Evolutionary conservation across 441 rosid genomes (phyloP), one percentile per base, ranked within the genome.

Genomic region (Euphorbia corollata): DNA sequence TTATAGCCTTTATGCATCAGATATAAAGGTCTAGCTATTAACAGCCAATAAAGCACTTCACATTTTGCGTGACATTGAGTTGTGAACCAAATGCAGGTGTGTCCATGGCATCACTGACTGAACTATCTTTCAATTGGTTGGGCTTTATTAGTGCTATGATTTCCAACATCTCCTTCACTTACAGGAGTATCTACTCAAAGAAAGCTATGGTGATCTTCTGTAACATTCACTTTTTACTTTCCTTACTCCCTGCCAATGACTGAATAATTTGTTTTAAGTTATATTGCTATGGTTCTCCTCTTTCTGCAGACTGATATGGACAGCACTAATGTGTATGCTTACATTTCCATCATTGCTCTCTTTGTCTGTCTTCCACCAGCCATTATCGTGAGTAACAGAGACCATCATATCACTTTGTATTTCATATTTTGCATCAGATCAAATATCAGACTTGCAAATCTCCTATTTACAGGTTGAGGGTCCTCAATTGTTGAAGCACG

Each of bases 121-220:
- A 92, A 75, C 81, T 92, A 47, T 92, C 98, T 34, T 89, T 92
- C 87, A 92, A 92, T 63, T 92, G 96, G 97, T 68, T 70, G 1
- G 98, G 98, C 39, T 92, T 92, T 82, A 87, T 90, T 48, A 92
- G 98, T 66, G 98, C 97, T 3, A 92, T 92, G 98, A 92, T 92
- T 57, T 92, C 98, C 72, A 92, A 92, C 79, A 74, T 92, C 36
- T 90, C 98, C 43, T 92, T 90, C 85, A 90, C 98, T 68, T 92
- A 92, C 88, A 71, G 96, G 71, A 92, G 96, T 74, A 81, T 92
- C 74, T 90, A 88, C 81, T 92, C 97, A 63, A 90, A 92, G 90
- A 90, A 90, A 82, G 96, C 98, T 67, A 92, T 92, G 97, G 98
- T 90, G 64, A 80, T 48, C 70, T 67, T 76, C 72, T 59, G 41